Evolutionary conservation across 345 rosid species (phyloP), one percentile per base, ranked within the genome.

Genomic region (Cardiospermum halicacabum): DNA sequence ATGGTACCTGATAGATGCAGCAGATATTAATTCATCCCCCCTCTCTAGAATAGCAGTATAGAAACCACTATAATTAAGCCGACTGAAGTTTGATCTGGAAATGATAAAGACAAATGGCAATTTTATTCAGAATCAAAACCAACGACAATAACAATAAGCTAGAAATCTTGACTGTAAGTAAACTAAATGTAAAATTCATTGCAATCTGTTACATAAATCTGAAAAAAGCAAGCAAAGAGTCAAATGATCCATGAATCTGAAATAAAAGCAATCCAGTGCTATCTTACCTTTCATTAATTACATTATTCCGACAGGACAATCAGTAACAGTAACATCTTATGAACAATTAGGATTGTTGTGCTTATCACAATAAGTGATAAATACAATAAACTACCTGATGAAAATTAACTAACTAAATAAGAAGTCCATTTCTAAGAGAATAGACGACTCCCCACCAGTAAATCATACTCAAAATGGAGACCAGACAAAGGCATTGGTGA

Each of bases 21-120:
- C 84, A 32, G 87, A 86, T 56, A 89, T 84, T 68, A 89, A 84
- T 72, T 91, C 96, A 37, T 91, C 96, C n/a, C 94, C 97, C 72
- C 87, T 89, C 77, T 91, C 97, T 69, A 91, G 72, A 60, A 89
- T 73, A 72, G 80, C 88, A 60, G 94, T 80, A 65, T 86, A 89
- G 75, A 91, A 91, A 47, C 97, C 90, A 66, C 78, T 58, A 69
- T 78, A 91, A 66, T 89, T 89, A 53, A 91, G 78, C 71, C 97
- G 71, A 60, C 82, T 85, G 74, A 89, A 89, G 81, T 91, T 89
- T 55, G 96, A 91, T 53, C 97, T 91, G 65, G 5, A 34, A 67
- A 57, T 55, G 61, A 66, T 54, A 53, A 62, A 19, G 25, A 49
- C 5, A 32, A 32, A 70, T 16, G 25, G 18, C 24, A 69, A 61